These are phyloP conservation scores for Trametes cinnabarina DNA, from an alignment of 768 basidiomycete genomes.

Conservation along the genomic window DNA sequence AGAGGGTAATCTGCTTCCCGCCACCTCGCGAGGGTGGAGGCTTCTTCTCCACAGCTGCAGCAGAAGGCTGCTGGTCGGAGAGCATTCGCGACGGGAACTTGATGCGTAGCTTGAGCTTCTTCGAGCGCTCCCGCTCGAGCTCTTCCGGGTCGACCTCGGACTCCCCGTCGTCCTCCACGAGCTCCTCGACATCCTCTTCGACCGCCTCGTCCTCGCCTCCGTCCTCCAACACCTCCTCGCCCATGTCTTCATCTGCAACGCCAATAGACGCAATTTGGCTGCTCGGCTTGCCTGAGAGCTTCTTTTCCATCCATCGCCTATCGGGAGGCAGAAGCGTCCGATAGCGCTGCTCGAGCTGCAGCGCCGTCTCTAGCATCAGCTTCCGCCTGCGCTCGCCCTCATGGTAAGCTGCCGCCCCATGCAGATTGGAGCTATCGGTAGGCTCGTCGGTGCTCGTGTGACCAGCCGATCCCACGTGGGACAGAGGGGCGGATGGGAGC, in stretches of 20 bases:
- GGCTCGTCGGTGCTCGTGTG: conserved; percentile 29
- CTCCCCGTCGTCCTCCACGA: conserved; percentile 26
- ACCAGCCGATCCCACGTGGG: neutral
- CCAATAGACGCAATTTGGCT: neutral
- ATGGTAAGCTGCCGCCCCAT: conserved; percentile 35
- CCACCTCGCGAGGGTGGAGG: conserved; percentile 10
- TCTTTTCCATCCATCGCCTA: conserved; percentile 25
- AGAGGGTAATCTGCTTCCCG: conserved; percentile 22
- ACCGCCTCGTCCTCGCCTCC: conserved; percentile 12
- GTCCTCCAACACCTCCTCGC: conserved; percentile 5
- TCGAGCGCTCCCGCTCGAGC: conserved; percentile 31
- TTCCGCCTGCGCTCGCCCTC: conserved; percentile 75
- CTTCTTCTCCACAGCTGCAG: neutral
- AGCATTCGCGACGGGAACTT: conserved; percentile 32
- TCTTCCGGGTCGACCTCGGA: conserved; percentile 35
- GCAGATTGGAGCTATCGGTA: conserved; percentile 20
- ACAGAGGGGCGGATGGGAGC: conserved; percentile 17
- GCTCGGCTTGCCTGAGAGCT: conserved; percentile 2
- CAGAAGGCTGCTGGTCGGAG: neutral
- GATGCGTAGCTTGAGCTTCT: conserved; percentile 40
- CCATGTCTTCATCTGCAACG: conserved; percentile 4
- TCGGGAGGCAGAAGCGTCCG: conserved; percentile 71
- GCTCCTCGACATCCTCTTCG: conserved; percentile 5
- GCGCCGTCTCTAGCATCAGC: conserved; percentile 72
- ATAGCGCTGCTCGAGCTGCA: conserved; percentile 68